phyloP scores from a whole-genome alignment of 345 rosid genomes.

The Geranium brycei region DNA sequence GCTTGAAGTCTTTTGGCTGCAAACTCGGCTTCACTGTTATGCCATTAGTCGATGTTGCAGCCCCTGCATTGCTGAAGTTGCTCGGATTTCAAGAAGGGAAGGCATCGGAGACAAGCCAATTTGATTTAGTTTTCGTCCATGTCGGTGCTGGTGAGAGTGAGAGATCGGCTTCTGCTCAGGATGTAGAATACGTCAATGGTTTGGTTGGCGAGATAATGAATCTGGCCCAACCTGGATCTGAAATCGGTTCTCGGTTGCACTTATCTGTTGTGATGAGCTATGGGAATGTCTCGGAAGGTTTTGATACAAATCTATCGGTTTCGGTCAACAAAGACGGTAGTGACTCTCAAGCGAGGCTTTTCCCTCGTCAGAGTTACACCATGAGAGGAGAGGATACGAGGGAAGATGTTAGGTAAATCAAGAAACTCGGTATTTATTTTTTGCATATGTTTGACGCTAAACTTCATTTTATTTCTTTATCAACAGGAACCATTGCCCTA shows the following conservation, averaged over 20 bases:
- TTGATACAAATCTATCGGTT: constrained; percentile 27
- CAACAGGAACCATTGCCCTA: constrained; percentile 65
- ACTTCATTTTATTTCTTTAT: constrained; percentile 10
- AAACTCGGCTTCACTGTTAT: constrained; percentile 41
- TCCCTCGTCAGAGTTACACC: constrained; percentile 74
- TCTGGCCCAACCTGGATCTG: constrained; percentile 43
- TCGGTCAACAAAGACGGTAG: constrained; percentile 19
- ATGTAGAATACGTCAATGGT: constrained; percentile 29
- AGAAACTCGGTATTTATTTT: too few species aligned
- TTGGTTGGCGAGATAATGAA: constrained; percentile 39
- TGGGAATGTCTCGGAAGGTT: constrained; percentile 34
- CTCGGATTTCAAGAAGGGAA: constrained; percentile 68
- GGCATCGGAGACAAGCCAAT: constrained; percentile 29
- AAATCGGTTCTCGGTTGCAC: constrained; percentile 49
- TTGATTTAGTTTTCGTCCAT: constrained; percentile 63
- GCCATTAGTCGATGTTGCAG: constrained; percentile 19
- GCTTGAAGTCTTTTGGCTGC: constrained; percentile 37
- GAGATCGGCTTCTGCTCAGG: constrained; percentile 12
- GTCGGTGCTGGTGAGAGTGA: constrained; percentile 29
- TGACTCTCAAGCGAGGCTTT: constrained; percentile 22
- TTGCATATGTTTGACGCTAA: background rate
- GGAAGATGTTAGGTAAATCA: constrained; percentile 52
- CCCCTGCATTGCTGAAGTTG: constrained; percentile 31
- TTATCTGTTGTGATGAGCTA: constrained; percentile 67
- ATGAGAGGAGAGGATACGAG: constrained; percentile 64